A percentile compares a stretch with the other conserved stretches of the same genome.
These are phyloP conservation scores for Basipetospora sp. DNA, from an alignment of 2,329 filamentous ascomycete species.

Conservation along the genomic window DNA sequence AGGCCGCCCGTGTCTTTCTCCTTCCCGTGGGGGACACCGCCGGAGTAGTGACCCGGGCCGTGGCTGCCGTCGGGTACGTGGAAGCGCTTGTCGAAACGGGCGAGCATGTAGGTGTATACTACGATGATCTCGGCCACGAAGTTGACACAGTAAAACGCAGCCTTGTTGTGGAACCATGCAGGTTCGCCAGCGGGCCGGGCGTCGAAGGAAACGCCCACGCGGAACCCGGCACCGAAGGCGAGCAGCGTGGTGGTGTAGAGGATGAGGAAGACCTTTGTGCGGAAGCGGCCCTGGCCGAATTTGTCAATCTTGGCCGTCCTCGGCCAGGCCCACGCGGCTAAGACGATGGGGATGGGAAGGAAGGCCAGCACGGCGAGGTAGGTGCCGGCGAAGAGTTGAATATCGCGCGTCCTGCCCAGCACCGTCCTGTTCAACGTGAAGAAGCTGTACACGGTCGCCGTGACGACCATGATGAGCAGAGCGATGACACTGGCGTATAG, in stretches of 20 bases:
- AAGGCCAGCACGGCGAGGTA: conserved; percentile 48
- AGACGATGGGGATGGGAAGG: conserved; percentile 43
- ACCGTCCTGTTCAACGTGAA: conserved; percentile 45
- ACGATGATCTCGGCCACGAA: conserved; percentile 60
- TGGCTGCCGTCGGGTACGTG: conserved; percentile 56
- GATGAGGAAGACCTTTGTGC: conserved; percentile 52
- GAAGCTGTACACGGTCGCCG: conserved; percentile 46
- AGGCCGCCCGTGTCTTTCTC: background rate
- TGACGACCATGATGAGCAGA: conserved; percentile 52
- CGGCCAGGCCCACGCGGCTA: conserved; percentile 34
- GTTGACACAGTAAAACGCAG: conserved; percentile 68
- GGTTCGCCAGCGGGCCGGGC: conserved; percentile 31
- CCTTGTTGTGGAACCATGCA: conserved; percentile 56
- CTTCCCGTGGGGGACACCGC: background rate
- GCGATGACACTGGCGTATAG: conserved; percentile 44
- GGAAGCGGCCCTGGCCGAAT: conserved; percentile 48
- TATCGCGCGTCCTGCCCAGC: conserved; percentile 38
- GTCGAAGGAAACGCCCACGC: conserved; percentile 44
- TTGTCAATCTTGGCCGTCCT: conserved; percentile 30
- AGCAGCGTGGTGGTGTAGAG: conserved; percentile 44
- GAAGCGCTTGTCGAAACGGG: conserved; percentile 62
- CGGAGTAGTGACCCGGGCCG: conserved; percentile 27
- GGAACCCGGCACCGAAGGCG: conserved; percentile 54
- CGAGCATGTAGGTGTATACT: conserved; percentile 49
- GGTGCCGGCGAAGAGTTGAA: conserved; percentile 53